phyloP scores from a whole-genome alignment of 1,139 yeast genomes.

The Meyerozyma carpophila region DNA sequence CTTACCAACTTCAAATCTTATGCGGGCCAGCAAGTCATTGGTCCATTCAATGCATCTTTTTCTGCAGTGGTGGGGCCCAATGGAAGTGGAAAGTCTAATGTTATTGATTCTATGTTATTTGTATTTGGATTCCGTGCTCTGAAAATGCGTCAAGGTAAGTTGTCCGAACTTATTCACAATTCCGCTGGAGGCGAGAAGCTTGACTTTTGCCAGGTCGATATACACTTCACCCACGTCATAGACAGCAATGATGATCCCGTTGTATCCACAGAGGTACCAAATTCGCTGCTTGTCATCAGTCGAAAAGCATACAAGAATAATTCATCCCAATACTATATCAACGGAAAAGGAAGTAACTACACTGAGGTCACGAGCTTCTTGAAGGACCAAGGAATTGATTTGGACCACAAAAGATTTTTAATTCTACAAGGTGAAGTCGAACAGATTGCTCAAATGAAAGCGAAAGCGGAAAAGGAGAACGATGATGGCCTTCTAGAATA shows the following conservation, averaged over 20 bases:
- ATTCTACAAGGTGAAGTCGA: constrained; percentile 98
- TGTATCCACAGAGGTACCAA: constrained; percentile 38
- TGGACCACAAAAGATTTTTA: constrained; percentile 90
- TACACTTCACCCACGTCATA: constrained; percentile 76
- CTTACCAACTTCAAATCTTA: constrained; percentile 90
- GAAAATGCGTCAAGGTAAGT: constrained; percentile 93
- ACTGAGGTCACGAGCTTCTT: constrained; percentile 74
- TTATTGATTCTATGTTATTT: constrained; percentile 90
- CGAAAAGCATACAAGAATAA: constrained; percentile 77
- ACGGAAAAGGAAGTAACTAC: constrained; percentile 65
- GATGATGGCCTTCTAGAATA: constrained; percentile 95
- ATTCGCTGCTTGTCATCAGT: constrained; percentile 62
- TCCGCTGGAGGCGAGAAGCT: constrained; percentile 65
- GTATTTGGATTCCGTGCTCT: constrained; percentile 96
- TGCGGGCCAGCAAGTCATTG: constrained; percentile 91
- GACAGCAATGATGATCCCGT: constrained; percentile 49
- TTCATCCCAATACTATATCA: constrained; percentile 72
- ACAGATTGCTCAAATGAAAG: constrained; percentile 96
- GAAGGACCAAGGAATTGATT: constrained; percentile 83
- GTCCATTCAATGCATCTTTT: constrained; percentile 90
- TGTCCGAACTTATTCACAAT: constrained; percentile 86
- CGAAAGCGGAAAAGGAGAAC: constrained; percentile 87
- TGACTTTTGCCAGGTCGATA: constrained; percentile 82
- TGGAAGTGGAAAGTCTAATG: constrained; percentile 97
- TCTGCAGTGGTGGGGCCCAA: constrained; percentile 99